phyloP scores from a whole-genome alignment of 2,329 filamentous ascomycete species.

The Pseudogymnoascus sp. region DNA sequence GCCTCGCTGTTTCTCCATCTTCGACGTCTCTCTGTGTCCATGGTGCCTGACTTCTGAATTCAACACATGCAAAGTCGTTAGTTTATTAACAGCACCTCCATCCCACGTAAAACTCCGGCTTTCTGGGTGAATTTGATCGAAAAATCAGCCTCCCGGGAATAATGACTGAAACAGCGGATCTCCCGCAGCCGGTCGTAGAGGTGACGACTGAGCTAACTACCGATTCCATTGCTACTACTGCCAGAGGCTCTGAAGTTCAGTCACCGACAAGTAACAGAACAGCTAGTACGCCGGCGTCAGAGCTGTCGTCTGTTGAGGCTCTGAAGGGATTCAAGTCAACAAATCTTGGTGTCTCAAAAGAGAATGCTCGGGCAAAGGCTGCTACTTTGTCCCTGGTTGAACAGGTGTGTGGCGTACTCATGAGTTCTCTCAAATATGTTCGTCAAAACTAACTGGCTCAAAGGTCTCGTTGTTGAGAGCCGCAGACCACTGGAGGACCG shows the following conservation, averaged over 20 bases:
- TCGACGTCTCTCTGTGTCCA: background rate
- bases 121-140: background rate
- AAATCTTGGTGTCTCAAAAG: slow-evolving; percentile 16
- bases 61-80: background rate
- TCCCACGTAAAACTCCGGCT: background rate
- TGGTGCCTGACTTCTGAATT: background rate
- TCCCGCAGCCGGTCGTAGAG: background rate
- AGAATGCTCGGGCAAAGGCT: slow-evolving; percentile 17
- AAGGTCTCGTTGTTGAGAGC: slow-evolving; percentile 52
- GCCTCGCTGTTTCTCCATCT: background rate
- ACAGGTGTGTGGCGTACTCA: slow-evolving; percentile 20
- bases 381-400: slow-evolving; percentile 26
- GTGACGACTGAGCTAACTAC: background rate
- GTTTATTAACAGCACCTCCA: background rate
- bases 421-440: background rate
- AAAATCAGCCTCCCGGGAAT: background rate
- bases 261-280: slow-evolving; percentile 19
- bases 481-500: slow-evolving; percentile 64
- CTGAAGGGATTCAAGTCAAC: slow-evolving; percentile 15
- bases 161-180: background rate
- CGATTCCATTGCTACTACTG: background rate
- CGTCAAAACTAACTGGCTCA: slow-evolving; percentile 11
- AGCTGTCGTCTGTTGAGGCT: slow-evolving; percentile 20
- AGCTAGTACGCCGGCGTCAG: slow-evolving; percentile 22
- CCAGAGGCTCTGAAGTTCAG: slow-evolving; percentile 16